These are phyloP conservation scores for Tephrocybe sp. DNA, from an alignment of 768 basidiomycete species.

Conservation along the genomic window DNA sequence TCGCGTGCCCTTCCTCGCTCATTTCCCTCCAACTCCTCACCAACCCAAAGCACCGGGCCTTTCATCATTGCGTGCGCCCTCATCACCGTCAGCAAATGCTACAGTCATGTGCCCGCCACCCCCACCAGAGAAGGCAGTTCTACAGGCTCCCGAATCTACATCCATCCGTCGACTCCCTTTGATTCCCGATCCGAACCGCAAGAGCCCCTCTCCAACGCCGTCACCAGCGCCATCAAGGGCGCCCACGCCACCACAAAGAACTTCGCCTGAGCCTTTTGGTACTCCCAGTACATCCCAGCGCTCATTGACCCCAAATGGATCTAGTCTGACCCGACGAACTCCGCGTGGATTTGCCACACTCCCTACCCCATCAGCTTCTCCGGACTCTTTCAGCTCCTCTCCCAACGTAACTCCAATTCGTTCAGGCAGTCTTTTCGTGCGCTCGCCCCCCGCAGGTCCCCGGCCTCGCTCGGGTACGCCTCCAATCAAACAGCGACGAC, in stretches of 20 bases:
- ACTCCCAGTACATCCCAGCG: background rate
- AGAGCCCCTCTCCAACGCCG: background rate
- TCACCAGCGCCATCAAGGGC: slow-evolving; percentile 1
- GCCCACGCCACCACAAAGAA: background rate
- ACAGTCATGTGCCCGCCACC: background rate
- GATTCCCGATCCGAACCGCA: slow-evolving; percentile 8
- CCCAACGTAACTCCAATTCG: slow-evolving; percentile 7
- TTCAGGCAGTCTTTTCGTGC: slow-evolving; percentile 5
- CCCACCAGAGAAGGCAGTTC: background rate
- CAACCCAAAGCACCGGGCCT: slow-evolving; percentile 8
- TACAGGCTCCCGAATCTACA: slow-evolving; percentile 1
- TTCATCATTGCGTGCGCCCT: slow-evolving; percentile 3
- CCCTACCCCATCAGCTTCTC: slow-evolving; percentile 5
- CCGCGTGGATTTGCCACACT: slow-evolving; percentile 2
- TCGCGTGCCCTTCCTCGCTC: slow-evolving; percentile 5
- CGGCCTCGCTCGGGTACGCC: slow-evolving; percentile 15
- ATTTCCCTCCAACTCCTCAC: slow-evolving; percentile 12
- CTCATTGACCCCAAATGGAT: background rate
- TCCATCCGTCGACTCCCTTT: slow-evolving; percentile 15
- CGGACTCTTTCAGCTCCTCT: slow-evolving; percentile 6
- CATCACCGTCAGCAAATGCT: background rate
- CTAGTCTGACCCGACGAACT: background rate
- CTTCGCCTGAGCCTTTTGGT: background rate
- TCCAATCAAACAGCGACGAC: background rate
- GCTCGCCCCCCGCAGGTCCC: slow-evolving; percentile 17